These are phyloP conservation scores for Lecanicillium sp. DNA, from an alignment of 2,329 filamentous ascomycete species.

Conservation along the genomic window DNA sequence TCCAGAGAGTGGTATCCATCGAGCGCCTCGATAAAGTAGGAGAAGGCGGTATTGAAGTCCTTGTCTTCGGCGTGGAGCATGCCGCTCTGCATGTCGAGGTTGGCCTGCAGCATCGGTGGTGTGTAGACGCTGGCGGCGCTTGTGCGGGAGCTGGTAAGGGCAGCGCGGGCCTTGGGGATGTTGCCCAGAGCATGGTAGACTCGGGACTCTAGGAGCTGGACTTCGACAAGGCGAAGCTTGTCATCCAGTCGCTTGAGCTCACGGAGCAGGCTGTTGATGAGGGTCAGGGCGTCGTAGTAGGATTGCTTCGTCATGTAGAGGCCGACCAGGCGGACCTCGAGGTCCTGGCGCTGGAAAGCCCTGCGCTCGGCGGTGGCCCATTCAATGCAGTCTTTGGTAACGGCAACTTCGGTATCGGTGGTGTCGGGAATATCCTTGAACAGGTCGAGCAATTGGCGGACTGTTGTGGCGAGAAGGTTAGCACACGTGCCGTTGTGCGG, in stretches of 20 bases:
- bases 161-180: constrained; percentile 89
- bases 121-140: constrained; percentile 97
- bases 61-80: constrained; percentile 98
- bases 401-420: constrained; percentile 84
- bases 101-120: constrained; percentile 86
- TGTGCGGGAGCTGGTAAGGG: constrained; percentile 87
- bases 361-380: constrained; percentile 94
- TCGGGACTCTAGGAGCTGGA: constrained; percentile 91
- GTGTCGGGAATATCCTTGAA: constrained; percentile 91
- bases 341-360: constrained; percentile 94
- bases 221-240: constrained; percentile 95
- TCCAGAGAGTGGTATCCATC: constrained; percentile 95
- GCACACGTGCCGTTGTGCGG: background rate
- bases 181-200: constrained; percentile 98
- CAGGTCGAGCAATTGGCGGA: constrained; percentile 92
- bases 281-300: constrained; percentile 91
- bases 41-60: constrained; percentile 98
- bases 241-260: constrained; percentile 98
- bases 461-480: constrained; percentile 35
- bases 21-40: constrained; percentile 98
- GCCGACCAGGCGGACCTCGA: constrained; percentile 87
- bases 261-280: constrained; percentile 92
- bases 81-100: constrained; percentile 97
- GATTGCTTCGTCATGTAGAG: constrained; percentile 97
- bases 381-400: constrained; percentile 99